These are phyloP conservation scores for Nyssa sinensis DNA, from an alignment of 148 eudicot species.

Conservation along the genomic window DNA sequence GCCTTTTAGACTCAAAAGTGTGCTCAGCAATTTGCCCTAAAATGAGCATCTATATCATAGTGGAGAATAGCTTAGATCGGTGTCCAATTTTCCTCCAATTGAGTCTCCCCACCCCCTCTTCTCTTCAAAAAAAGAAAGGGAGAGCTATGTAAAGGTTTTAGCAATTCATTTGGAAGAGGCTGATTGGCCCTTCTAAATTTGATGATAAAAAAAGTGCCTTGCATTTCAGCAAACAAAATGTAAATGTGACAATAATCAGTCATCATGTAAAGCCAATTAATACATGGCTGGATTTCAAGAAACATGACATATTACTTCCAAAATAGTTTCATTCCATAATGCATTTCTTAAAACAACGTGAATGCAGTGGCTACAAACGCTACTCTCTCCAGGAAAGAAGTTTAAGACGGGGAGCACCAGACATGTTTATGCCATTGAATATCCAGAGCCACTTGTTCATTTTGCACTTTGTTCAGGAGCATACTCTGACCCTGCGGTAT, in stretches of 20 bases:
- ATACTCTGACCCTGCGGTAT: conserved; percentile 54
- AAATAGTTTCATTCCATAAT: background rate
- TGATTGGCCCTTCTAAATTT: background rate
- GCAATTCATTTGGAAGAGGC: background rate
- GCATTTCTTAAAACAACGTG: conserved; percentile 1
- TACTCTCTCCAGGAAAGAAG: conserved; percentile 51
- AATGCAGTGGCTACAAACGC: conserved; percentile 52
- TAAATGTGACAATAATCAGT: too few relatives aligned
- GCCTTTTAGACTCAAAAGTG: background rate
- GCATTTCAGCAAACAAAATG: background rate
- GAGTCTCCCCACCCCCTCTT: background rate
- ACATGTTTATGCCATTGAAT: conserved; percentile 49
- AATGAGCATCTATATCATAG: background rate
- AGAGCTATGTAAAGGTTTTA: background rate
- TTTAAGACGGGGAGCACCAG: conserved; percentile 25
- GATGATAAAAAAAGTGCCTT: background rate
- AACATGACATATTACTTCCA: background rate
- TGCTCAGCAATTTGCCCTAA: background rate
- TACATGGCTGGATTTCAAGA: background rate
- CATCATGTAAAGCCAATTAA: background rate
- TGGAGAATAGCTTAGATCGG: background rate
- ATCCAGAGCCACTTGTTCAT: conserved; percentile 60
- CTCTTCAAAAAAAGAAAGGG: too few relatives aligned
- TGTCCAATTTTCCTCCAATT: background rate
- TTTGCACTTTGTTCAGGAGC: conserved; percentile 55